These are phyloP conservation scores for Meira nashicola DNA, from an alignment of 1,284 basidiomycete species.

Conservation along the genomic window DNA sequence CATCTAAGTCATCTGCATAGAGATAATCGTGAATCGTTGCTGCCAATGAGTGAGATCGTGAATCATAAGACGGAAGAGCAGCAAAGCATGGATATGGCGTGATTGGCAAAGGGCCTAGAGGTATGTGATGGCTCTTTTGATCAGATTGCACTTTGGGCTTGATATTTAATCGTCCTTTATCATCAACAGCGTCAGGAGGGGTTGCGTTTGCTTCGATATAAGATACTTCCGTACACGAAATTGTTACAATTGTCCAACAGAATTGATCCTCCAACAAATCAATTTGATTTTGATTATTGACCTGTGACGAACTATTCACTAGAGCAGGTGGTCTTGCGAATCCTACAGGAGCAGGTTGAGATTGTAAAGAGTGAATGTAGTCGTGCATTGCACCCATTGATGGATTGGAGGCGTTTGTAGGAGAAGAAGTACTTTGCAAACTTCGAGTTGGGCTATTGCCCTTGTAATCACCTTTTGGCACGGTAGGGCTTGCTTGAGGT, in stretches of 20 bases:
- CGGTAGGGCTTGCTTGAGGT: too few species aligned
- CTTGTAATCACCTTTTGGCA: too few species aligned
- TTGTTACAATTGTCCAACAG: conserved; percentile 92
- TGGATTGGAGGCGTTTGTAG: too few species aligned
- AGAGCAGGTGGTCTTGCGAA: conserved; percentile 27
- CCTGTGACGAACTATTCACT: conserved; percentile 65
- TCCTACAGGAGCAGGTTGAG: conserved; percentile 12
- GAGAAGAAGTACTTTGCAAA: too few species aligned
- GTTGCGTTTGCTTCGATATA: conserved; percentile 78
- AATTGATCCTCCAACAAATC: conserved; percentile 90
- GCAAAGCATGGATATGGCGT: conserved; percentile 84
- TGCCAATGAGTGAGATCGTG: conserved; percentile 28
- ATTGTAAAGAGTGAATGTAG: too few species aligned
- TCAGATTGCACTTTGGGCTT: conserved; percentile 56
- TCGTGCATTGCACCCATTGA: too few species aligned
- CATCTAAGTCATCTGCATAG: not conserved
- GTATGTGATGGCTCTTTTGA: conserved; percentile 52
- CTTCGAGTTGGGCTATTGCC: too few species aligned
- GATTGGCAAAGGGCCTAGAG: conserved; percentile 51
- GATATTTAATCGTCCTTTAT: too few species aligned
- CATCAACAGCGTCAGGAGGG: too few species aligned
- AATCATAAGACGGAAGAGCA: conserved; percentile 70
- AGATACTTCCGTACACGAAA: conserved; percentile 63
- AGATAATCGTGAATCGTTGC: conserved; percentile 11
- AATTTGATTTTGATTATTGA: conserved; percentile 45